phyloP scores from a whole-genome alignment of 257 asterid genomes.

The Nicotiana tomentosiformis region DNA sequence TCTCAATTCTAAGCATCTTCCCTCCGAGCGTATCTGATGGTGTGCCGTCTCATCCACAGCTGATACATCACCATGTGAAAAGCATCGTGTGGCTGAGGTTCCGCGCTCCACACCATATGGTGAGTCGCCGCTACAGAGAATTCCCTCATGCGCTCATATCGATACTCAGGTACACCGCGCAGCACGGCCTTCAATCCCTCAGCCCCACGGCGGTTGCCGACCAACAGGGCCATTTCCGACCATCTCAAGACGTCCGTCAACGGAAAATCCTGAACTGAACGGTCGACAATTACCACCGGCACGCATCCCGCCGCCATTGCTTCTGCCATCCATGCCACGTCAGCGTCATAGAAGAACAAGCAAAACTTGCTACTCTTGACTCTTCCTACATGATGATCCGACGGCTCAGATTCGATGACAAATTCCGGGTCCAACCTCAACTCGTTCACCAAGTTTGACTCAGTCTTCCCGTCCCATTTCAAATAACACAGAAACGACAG shows the following conservation, averaged over 20 bases:
- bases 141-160: constrained; percentile 47
- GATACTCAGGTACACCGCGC: constrained; percentile 40
- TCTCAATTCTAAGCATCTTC: constrained; percentile 12
- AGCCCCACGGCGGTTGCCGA: constrained; percentile 41
- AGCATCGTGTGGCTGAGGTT: constrained; percentile 65
- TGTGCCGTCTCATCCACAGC: constrained; percentile 85
- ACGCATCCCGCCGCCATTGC: constrained; percentile 79
- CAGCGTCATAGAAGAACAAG: constrained; percentile 42
- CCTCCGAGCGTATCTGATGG: constrained; percentile 65
- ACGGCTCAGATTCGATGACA: constrained; percentile 32
- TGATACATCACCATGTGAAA: constrained; percentile 86
- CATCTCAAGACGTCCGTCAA: constrained; percentile 69
- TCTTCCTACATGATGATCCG: constrained; percentile 15
- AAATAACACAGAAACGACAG: constrained; percentile 41
- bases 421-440: constrained; percentile 44
- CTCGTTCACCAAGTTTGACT: constrained; percentile 40
- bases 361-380: constrained; percentile 57
- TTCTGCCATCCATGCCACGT: constrained; percentile 41
- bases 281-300: constrained; percentile 75
- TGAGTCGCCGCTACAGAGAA: constrained; percentile 50
- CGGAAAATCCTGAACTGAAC: constrained; percentile 84
- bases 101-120: constrained; percentile 78
- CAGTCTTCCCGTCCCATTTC: constrained; percentile 47
- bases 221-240: constrained; percentile 57
- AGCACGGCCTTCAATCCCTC: constrained; percentile 50